Percentiles rank a stretch among this genome's conserved stretches.
Conservation (phyloP, 768 basidiomycete species). For the Leccinum barrowsii region DNA sequence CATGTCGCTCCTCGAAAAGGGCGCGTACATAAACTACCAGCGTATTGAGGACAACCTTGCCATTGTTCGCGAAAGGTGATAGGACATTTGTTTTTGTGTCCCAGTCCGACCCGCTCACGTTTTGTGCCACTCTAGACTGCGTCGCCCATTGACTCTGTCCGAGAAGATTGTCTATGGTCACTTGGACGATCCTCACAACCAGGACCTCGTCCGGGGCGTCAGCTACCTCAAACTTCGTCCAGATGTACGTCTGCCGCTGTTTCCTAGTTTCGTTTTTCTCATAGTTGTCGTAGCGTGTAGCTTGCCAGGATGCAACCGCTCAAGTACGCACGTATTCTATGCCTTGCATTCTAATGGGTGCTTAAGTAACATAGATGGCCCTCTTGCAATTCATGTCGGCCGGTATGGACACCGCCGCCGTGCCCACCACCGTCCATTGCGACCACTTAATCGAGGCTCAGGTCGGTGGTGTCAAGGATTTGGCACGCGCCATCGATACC, state of each 20-base stretch:
- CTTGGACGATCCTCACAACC: conserved; percentile 88
- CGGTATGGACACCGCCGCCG: conserved; percentile 95
- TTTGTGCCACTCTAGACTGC: conserved; percentile 48
- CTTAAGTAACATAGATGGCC: conserved; percentile 70
- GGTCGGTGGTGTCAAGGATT: conserved; percentile 88
- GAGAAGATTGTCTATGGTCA: conserved; percentile 99
- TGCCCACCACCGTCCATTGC: conserved; percentile 98
- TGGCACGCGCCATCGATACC: conserved; percentile 84
- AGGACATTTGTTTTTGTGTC: not conserved
- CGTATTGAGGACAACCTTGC: conserved; percentile 97
- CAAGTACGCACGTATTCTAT: conserved; percentile 47
- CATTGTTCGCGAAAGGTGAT: conserved; percentile 78
- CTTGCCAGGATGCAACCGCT: conserved; percentile 88
- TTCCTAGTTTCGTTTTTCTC: not conserved
- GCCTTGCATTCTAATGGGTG: conserved; percentile 8
- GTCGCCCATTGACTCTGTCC: conserved; percentile 87
- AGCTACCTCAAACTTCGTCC: conserved; percentile 98
- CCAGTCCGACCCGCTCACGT: not conserved
- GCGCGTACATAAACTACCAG: conserved; percentile 89
- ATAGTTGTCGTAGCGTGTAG: conserved; percentile 58
- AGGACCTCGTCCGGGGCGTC: conserved; percentile 86
- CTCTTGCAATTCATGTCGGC: conserved; percentile 99
- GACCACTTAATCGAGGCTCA: conserved; percentile 99
- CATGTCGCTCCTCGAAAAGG: conserved; percentile 83
- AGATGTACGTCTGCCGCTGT: conserved; percentile 61